Conservation (phyloP, 2,329 filamentous ascomycete genomes). For the Fragosphaeria purpurea region DNA sequence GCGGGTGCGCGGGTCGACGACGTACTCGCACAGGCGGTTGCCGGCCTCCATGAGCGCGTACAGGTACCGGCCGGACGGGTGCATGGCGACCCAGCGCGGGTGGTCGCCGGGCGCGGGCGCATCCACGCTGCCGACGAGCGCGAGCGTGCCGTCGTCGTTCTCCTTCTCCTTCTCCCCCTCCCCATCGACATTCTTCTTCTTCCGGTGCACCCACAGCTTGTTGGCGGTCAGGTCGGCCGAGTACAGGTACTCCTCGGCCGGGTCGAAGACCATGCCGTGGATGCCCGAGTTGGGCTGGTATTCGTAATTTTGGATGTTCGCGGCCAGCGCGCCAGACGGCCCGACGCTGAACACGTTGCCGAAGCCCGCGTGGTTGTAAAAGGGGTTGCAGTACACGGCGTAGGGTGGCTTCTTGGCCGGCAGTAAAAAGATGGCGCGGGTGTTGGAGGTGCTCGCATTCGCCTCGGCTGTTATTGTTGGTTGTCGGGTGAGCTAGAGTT, state of each 20-base stretch:
- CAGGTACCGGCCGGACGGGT: conserved; percentile 65
- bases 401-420: conserved; percentile 69
- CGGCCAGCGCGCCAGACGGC: conserved; percentile 43
- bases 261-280: conserved; percentile 75
- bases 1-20: conserved; percentile 63
- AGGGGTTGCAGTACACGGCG: conserved; percentile 80
- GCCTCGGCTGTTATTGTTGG: conserved; percentile 46
- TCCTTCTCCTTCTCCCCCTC: not conserved
- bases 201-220: conserved; percentile 77
- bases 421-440: conserved; percentile 80
- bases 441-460: conserved; percentile 61
- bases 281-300: conserved; percentile 63
- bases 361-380: conserved; percentile 75
- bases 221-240: conserved; percentile 69
- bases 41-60: conserved; percentile 87
- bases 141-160: conserved; percentile 47
- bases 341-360: conserved; percentile 66
- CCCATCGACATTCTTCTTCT: conserved; percentile 26
- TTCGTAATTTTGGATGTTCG: conserved; percentile 62
- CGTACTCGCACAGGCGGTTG: conserved; percentile 72
- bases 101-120: conserved; percentile 65
- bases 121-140: conserved; percentile 61
- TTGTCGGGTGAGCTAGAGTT: too few species aligned
- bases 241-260: conserved; percentile 64
- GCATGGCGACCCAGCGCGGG: conserved; percentile 80